Conservation (phyloP, 371 early-diverging fungal species). For the Actinomucor elegans region DNA sequence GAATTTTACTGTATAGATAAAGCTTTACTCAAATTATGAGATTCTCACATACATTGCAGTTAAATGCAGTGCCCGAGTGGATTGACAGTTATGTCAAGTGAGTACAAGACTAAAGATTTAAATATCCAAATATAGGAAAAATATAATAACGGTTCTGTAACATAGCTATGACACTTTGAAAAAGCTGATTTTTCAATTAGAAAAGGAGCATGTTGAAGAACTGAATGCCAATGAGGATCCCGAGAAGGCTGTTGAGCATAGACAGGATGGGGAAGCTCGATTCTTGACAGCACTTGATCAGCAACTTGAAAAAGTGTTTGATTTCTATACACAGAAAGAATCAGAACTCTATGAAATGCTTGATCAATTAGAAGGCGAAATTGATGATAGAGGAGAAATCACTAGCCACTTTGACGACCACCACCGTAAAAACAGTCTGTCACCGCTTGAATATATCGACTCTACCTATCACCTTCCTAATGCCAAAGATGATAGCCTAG, state of each 20-base stretch:
- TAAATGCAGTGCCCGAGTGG: conserved; percentile 94
- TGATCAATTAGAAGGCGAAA: conserved; percentile 22
- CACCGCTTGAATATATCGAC: conserved; percentile 20
- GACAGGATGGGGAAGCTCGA: conserved; percentile 25
- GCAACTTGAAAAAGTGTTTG: conserved; percentile 78
- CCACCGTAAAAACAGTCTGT: not conserved
- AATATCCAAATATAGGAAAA: not conserved
- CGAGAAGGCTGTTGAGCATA: conserved; percentile 12
- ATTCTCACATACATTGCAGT: conserved; percentile 84
- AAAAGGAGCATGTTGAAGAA: conserved; percentile 77
- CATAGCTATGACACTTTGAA: conserved; percentile 83
- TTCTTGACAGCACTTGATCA: conserved; percentile 75
- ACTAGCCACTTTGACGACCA: not conserved
- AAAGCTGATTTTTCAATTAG: conserved; percentile 85
- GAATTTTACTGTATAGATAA: not conserved
- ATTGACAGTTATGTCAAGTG: conserved; percentile 75
- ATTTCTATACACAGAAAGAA: conserved; percentile 83
- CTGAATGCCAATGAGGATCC: conserved; percentile 20
- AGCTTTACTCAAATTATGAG: conserved; percentile 69
- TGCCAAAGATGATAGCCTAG: not conserved
- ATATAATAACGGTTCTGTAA: not conserved
- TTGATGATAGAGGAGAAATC: not conserved
- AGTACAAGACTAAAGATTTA: conserved; percentile 4
- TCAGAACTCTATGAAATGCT: conserved; percentile 58
- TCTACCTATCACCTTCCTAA: conserved; percentile 19